Conservation (phyloP, 2,329 filamentous ascomycete species). For the Venturia aucupariae region DNA sequence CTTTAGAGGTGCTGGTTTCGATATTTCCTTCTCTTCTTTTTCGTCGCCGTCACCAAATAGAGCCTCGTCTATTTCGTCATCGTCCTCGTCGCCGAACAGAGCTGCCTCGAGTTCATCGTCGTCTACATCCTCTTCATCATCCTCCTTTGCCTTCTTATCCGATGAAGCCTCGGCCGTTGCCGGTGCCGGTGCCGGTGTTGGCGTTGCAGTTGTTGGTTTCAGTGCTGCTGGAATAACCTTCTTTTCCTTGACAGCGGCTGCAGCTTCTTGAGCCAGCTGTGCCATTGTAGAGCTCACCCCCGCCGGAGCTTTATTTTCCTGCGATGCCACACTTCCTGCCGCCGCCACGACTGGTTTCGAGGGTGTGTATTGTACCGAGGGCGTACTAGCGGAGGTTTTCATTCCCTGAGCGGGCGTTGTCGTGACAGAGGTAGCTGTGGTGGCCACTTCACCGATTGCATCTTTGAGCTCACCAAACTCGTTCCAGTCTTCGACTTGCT, state of each 20-base stretch:
- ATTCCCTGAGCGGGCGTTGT: conserved; percentile 23
- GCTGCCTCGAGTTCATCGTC: conserved; percentile 2
- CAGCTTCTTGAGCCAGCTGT: conserved; percentile 11
- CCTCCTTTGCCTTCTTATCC: background rate
- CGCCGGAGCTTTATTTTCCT: conserved; percentile 12
- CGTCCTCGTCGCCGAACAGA: background rate
- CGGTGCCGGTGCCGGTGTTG: background rate
- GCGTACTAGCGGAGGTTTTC: background rate
- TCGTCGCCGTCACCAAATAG: conserved; percentile 10
- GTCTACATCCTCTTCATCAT: background rate
- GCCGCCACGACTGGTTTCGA: conserved; percentile 6
- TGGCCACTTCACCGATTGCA: conserved; percentile 50
- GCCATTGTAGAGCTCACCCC: conserved; percentile 4
- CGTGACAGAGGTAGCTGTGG: conserved; percentile 18
- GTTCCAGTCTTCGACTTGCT: conserved; percentile 97
- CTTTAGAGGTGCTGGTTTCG: background rate
- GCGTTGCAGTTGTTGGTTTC: background rate
- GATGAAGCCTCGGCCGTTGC: background rate
- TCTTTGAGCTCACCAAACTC: conserved; percentile 93
- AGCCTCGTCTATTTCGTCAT: background rate
- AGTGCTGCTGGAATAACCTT: conserved; percentile 4
- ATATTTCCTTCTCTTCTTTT: conserved; percentile 9
- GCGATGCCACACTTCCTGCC: background rate
- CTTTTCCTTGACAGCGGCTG: conserved; percentile 7
- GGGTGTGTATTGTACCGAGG: background rate